A percentile compares a stretch with the other conserved stretches of the same genome.
These are phyloP conservation scores for Eutypella sp. DNA, from an alignment of 2,329 filamentous ascomycete species.

Conservation along the genomic window DNA sequence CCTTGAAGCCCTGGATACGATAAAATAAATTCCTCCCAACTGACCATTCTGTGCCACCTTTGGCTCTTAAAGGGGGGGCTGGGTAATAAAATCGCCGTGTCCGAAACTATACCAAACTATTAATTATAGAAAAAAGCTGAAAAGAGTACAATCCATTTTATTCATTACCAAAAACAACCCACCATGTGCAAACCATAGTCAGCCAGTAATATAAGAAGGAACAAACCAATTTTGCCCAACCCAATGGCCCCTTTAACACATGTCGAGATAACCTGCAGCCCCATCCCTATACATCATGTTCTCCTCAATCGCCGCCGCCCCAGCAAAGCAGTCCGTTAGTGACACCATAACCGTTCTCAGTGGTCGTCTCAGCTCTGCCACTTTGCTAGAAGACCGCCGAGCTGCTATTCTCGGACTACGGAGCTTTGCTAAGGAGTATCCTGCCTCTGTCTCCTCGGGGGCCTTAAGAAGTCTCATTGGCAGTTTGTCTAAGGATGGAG, in stretches of 20 bases:
- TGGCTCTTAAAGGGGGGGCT: too few relatives aligned
- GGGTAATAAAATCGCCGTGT: too few relatives aligned
- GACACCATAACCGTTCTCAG: conserved; percentile 91
- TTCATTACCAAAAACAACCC: background rate
- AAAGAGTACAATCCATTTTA: too few relatives aligned
- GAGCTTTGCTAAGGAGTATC: conserved; percentile 95
- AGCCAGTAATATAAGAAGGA: background rate
- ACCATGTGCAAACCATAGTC: conserved; percentile 15
- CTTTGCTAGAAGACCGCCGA: conserved; percentile 87
- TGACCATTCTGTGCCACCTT: too few relatives aligned
- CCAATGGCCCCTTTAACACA: conserved; percentile 25
- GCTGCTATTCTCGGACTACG: conserved; percentile 88
- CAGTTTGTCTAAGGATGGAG: conserved; percentile 78
- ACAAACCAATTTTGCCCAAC: too few relatives aligned
- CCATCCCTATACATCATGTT: conserved; percentile 47
- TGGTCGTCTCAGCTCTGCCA: conserved; percentile 80
- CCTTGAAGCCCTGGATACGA: too few relatives aligned
- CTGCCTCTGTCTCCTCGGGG: conserved; percentile 90
- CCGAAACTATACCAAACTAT: too few relatives aligned
- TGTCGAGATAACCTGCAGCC: conserved; percentile 19
- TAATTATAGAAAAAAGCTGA: too few relatives aligned
- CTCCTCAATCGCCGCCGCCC: conserved; percentile 60
- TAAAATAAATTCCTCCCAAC: too few relatives aligned
- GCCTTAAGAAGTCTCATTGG: conserved; percentile 85
- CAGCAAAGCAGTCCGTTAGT: conserved; percentile 91